Evolutionary conservation across 192 early-diverging fungal species (phyloP), one percentile per base, ranked within the genome.

Genomic region (Coemansia furcata): DNA sequence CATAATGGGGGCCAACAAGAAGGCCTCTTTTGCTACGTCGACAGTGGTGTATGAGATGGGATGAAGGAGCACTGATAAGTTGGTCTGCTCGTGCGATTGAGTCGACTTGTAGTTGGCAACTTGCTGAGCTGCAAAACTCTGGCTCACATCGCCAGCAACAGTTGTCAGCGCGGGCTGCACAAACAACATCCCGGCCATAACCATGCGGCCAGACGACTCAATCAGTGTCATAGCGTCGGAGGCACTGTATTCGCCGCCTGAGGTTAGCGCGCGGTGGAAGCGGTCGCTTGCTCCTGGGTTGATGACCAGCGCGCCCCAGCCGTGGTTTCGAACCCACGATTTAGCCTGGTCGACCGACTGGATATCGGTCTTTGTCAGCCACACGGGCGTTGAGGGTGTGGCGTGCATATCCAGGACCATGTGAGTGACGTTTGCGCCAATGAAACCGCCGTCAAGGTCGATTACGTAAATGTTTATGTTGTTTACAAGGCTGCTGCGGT

Each of bases 241-340:
- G 4, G 78, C 29, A 29, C 67, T 32, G 57, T 81, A 81, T 39
- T 63, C 64, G 9, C 63, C 36, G 19, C 71, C 74, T 11, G 46
- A 39, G 49, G 3, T 9, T 26, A 81, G 67, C 3, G 78, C 67
- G 21, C 42, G 46, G 17, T 69, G 37, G 32, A 76, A 64, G 15
- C 65, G 63, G 36, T 46, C 49, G 44, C 64, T 81, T 17, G 74
- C 50, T 29, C 71, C 71, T 2, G 50, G 32, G 55, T 81, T 81
- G 54, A 81, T 76, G 17, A 81, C 70, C 30, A 81, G 66, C 3
- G 67, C 78, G n/a, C 78, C 78, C 73, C 70, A 77, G 66, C 55
- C 70, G 23, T 65, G 40, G 46, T 65, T 35, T 15, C 65, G 63
- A 10, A 74, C 66, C 65, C 73, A 80, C 2, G 69, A 40, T 30